Evolutionary conservation across 2,329 filamentous ascomycete species (phyloP), one percentile per base, ranked within the genome.

Genomic region (Cladosporium sp.): DNA sequence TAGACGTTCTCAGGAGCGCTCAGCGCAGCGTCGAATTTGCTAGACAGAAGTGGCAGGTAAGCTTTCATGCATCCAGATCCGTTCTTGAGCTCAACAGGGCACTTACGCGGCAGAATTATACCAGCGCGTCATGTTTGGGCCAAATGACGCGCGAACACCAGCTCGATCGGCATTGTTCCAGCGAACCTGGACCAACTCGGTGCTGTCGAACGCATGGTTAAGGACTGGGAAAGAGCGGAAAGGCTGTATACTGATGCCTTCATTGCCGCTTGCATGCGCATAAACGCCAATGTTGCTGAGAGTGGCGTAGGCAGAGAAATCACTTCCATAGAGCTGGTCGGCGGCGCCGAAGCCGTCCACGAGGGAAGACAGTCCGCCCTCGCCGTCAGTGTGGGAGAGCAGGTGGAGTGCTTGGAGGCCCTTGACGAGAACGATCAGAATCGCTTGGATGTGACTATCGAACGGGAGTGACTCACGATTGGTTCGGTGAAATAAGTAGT

Each of bases 401-500:
- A 97, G 80, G 70, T 99, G 94, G 74, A 99, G 95, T 25, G 94
- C 86, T 73, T 99, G 94, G 36, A 99, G 82, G 9, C 93, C 91
- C 2, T 90, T 25, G 25, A 4, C 25, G n/a, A 38, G 3, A 20
- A 14, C 25, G 9, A 12, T 34, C 30, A 34, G 30, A 34, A 12
- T 34, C 11, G 3, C 5, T 9, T 12, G 11, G 30, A 3, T 9
- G 30, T 12, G 8, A 9, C 3, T 34, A 12, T 34, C 3, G 30
- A 34, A 9, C 9, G 9, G 8, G 11, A 34, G 30, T n/a, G 3
- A 40, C 57, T 45, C 28, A 59, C 57, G 19, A 52, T 58, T 0
- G 94, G 93, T 63, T 97, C 93, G 20, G 86, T 92, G 76, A 97
- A 97, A 74, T 99, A 97, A 1, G 93, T 96, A 6, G 85, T 97